Evolutionary conservation across 371 early-diverging fungal genomes (phyloP), one percentile per base, ranked within the genome.

Genomic region (Saksenaea vasiformis): DNA sequence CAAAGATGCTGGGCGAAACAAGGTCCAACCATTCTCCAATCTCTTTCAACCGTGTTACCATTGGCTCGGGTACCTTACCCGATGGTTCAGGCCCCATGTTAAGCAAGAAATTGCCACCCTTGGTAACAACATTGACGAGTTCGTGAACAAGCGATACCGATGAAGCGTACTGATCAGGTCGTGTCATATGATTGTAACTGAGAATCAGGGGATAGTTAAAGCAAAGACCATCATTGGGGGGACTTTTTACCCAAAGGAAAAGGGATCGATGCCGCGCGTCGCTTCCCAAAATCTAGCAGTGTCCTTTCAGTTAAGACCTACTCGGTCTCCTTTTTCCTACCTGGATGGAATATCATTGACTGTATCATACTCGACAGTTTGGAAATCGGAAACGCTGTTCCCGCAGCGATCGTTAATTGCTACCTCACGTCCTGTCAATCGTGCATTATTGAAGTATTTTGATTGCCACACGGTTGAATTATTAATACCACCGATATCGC

Each of bases 401-500:
- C 77, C 77, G 38, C 77, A 76, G 17, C 77, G 62, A 58, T 76
- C 77, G 51, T 76, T 76, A 1, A 72, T 56, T 9, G 67, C 55
- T 0, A 76, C 73, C 31, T 68, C 69, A 3, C 47, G 54, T 3
- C 60, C 62, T 14, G 54, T 7, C 0, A 24, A 13, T 9, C 36
- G 31, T 1, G 74, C 77, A 4, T 58, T 26, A 22, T 72, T 69
- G 35, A 73, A 75, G 47, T 55, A 78, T 9, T 70, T 58, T 1
- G 63, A 27, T 53, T 74, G 75, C 75, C 72, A 78, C 11, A 61
- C 65, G 3, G 66, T 61, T 0, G 78, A 74, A 35, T 78, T 73
- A 27, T 78, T 68, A 35, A 78, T 75, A 0, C 78, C 78, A 0
- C 78, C 78, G 57, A 78, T 78, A 61, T 78, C 78, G 27, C 78